Conservation (phyloP, 176 grass and related monocot genomes). For the Eleusine coracana region DNA sequence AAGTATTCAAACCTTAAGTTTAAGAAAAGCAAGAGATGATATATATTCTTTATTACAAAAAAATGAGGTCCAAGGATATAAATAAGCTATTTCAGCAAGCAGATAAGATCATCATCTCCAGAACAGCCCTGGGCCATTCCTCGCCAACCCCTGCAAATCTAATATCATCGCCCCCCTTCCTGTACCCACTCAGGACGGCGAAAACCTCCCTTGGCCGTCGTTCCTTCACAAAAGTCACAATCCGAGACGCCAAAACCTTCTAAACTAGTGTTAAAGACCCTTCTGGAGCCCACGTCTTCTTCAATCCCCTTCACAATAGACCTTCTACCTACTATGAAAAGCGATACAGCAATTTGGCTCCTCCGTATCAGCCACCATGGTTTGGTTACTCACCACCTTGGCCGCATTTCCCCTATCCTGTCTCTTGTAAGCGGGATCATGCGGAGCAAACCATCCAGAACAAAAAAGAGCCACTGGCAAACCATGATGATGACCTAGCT, state of each 20-base stretch:
- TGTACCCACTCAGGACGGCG: no score
- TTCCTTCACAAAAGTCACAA: neutral
- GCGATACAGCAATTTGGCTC: neutral
- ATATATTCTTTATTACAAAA: neutral
- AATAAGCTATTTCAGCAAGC: neutral
- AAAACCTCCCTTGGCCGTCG: neutral
- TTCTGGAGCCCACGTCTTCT: neutral
- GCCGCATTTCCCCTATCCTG: slow-evolving; percentile 24
- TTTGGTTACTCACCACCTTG: slow-evolving; percentile 16
- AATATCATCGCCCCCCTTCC: neutral
- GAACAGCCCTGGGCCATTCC: slow-evolving; percentile 18
- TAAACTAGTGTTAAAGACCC: neutral
- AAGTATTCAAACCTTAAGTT: neutral
- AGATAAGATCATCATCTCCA: slow-evolving; percentile 37
- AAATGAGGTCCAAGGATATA: neutral
- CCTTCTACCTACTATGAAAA: slow-evolving; percentile 26
- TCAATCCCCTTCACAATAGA: slow-evolving; percentile 37
- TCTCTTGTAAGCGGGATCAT: slow-evolving; percentile 4
- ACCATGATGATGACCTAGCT: neutral
- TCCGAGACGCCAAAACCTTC: neutral
- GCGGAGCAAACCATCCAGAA: neutral
- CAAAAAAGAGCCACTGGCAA: neutral
- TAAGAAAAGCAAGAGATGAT: neutral
- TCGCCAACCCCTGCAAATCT: neutral
- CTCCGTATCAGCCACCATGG: neutral